Conservation (phyloP, 345 rosid genomes). For the Adansonia digitata region DNA sequence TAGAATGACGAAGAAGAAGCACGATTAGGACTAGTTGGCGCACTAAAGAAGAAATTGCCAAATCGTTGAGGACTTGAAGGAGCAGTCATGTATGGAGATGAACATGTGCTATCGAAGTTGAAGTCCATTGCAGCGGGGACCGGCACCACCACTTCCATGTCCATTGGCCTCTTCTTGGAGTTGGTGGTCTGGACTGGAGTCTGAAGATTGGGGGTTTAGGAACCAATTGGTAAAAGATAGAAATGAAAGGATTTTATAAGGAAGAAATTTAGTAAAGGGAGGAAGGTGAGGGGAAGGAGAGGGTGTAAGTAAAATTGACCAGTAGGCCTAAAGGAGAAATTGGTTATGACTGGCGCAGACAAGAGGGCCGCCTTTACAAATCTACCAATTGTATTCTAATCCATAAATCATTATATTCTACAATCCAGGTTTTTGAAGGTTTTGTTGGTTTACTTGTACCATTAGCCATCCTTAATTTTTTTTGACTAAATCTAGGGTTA, state of each 20-base stretch:
- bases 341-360: slow-evolving; percentile 10
- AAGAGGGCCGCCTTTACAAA: slow-evolving; percentile 47
- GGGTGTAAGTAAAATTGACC: slow-evolving; percentile 4
- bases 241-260: neutral
- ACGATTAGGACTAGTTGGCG: slow-evolving; percentile 67
- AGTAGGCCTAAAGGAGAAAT: slow-evolving; percentile 8
- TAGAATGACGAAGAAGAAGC: slow-evolving; percentile 18
- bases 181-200: no score
- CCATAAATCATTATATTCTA: slow-evolving; percentile 14
- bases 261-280: slow-evolving; percentile 14
- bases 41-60: slow-evolving; percentile 52
- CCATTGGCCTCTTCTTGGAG: slow-evolving; percentile 21
- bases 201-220: neutral
- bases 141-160: slow-evolving; percentile 45
- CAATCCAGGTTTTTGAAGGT: neutral
- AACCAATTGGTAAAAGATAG: neutral
- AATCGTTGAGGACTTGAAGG: slow-evolving; percentile 88
- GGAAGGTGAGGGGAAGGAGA: neutral
- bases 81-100: slow-evolving; percentile 95
- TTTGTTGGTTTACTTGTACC: neutral
- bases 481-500: no score
- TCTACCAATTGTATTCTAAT: no score
- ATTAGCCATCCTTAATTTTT: no score
- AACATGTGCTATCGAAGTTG: slow-evolving; percentile 73
- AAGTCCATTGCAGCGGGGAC: slow-evolving; percentile 32